These are phyloP conservation scores for Cercospora janseana DNA, from an alignment of 2,329 filamentous ascomycete species.

Conservation along the genomic window DNA sequence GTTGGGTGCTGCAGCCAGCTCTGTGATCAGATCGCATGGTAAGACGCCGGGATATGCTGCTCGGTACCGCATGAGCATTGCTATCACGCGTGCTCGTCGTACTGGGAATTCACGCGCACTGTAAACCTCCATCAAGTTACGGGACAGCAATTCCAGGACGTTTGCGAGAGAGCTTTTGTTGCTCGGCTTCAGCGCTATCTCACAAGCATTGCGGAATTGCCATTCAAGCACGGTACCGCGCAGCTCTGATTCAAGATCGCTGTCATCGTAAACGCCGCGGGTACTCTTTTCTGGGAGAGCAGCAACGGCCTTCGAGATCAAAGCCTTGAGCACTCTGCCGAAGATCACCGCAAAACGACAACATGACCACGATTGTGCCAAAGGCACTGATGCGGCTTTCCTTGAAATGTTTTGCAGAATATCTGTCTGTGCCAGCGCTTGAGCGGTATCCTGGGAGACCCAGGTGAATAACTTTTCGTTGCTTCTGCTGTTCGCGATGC, in stretches of 20 bases:
- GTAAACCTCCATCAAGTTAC: conserved; percentile 28
- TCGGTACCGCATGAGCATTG: conserved; percentile 25
- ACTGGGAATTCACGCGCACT: conserved; percentile 27
- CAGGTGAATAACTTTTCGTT: conserved; percentile 29
- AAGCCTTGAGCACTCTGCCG: conserved; percentile 26
- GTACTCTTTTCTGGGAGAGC: conserved; percentile 20
- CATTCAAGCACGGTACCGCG: conserved; percentile 45
- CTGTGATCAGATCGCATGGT: conserved; percentile 14
- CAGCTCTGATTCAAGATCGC: conserved; percentile 30
- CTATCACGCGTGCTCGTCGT: conserved; percentile 32
- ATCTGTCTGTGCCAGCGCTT: conserved; percentile 59
- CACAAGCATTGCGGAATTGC: conserved; percentile 37
- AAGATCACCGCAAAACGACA: conserved; percentile 25
- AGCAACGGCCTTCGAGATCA: conserved; percentile 22
- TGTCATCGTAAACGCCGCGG: conserved; percentile 37
- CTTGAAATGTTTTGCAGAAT: conserved; percentile 55
- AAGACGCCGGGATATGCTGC: conserved; percentile 30
- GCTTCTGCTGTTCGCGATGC: conserved; percentile 21
- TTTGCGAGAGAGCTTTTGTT: conserved; percentile 20
- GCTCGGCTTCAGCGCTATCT: conserved; percentile 29
- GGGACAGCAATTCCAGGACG: conserved; percentile 24
- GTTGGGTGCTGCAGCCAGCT: conserved; percentile 12
- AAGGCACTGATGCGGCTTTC: conserved; percentile 51
- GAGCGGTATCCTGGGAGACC: conserved; percentile 58
- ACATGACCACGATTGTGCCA: conserved; percentile 25